Evolutionary conservation across 139 green algal genomes (phyloP).

Genomic region (Limnomonas spitsbergensis): DNA sequence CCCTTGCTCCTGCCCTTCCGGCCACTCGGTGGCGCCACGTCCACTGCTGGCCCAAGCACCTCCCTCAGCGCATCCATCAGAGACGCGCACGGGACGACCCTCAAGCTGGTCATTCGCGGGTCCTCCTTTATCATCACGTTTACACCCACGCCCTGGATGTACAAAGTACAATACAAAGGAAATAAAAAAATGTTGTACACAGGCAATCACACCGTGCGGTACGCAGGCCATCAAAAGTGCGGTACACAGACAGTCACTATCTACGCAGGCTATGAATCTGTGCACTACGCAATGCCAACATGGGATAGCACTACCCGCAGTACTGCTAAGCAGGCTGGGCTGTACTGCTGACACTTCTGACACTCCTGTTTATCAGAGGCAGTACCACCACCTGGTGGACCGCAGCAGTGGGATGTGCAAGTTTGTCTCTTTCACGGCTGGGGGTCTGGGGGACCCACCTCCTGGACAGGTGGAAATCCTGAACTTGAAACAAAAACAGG

Average conservation of each 20-base stretch:
- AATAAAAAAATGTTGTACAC: neutral
- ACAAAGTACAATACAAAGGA: too few relatives aligned
- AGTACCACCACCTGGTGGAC: too few relatives aligned
- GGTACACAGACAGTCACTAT: neutral
- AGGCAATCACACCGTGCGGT: neutral
- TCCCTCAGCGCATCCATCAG: constrained; percentile 25
- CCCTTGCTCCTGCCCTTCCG: neutral
- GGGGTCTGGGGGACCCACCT: too few relatives aligned
- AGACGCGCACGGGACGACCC: constrained; percentile 9
- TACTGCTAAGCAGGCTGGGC: too few relatives aligned
- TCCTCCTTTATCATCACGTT: neutral
- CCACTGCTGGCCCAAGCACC: constrained; percentile 13
- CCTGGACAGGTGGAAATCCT: too few relatives aligned
- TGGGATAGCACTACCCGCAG: too few relatives aligned
- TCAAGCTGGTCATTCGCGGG: constrained; percentile 8
- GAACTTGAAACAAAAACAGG: too few relatives aligned
- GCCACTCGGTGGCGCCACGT: neutral
- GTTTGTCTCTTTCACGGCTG: too few relatives aligned
- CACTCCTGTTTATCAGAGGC: too few relatives aligned
- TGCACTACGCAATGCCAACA: neutral
- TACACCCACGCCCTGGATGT: neutral
- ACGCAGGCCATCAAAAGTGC: neutral
- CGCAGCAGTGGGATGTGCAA: too few relatives aligned
- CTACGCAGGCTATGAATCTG: neutral
- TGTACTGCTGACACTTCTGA: too few relatives aligned